Evolutionary conservation across 345 rosid species (phyloP).

Genomic region (Syzygium aqueum): DNA sequence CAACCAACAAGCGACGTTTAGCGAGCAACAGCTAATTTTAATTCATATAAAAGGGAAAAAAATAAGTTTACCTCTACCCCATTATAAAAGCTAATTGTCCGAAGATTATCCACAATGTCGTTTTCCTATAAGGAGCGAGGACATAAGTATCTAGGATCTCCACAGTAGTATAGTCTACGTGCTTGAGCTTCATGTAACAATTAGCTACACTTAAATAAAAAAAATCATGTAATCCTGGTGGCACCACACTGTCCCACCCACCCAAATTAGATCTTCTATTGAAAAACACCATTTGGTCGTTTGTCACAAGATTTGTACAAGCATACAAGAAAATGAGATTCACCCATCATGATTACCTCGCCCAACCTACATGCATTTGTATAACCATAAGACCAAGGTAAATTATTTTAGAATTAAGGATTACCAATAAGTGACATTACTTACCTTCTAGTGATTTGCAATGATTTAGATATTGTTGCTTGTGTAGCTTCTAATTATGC

Average conservation of each 20-base stretch:
- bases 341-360: background rate
- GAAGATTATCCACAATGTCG: background rate
- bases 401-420: background rate
- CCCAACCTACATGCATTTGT: background rate
- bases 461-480: background rate
- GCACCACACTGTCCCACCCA: background rate
- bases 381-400: background rate
- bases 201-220: background rate
- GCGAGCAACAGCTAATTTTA: background rate
- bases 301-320: background rate
- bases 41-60: background rate
- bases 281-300: background rate
- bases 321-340: background rate
- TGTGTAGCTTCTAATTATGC: background rate
- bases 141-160: background rate
- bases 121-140: background rate
- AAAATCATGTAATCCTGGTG: background rate
- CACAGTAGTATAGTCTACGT: background rate
- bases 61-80: background rate
- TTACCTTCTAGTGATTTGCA: background rate
- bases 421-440: background rate
- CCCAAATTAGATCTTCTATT: background rate
- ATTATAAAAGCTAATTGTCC: background rate
- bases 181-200: background rate
- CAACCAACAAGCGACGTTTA: background rate